phyloP scores from a whole-genome alignment of 345 rosid species.

The Sisymbrium altissimum region DNA sequence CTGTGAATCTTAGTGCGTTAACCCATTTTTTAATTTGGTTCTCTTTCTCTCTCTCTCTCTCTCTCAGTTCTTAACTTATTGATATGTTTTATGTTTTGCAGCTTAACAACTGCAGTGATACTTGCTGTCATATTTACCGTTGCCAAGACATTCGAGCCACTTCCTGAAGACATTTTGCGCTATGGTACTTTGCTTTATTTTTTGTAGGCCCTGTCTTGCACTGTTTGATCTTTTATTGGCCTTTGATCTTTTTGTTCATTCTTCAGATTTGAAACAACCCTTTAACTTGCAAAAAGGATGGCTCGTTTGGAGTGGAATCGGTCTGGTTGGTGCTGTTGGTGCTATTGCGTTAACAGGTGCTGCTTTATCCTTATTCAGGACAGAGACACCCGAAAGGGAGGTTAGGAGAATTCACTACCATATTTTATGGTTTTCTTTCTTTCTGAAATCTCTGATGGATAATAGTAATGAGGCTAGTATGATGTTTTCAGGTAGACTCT shows the following conservation, averaged over 20 bases:
- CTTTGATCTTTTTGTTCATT: not conserved
- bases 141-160: slow-evolving; percentile 68
- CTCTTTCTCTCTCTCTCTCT: no score
- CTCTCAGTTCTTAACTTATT: not conserved
- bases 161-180: slow-evolving; percentile 74
- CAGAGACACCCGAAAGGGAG: slow-evolving; percentile 38
- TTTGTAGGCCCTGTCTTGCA: not conserved
- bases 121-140: slow-evolving; percentile 69
- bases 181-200: slow-evolving; percentile 48
- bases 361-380: slow-evolving; percentile 31
- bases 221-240: not conserved
- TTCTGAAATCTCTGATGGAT: not conserved
- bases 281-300: slow-evolving; percentile 37
- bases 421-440: not conserved
- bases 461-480: slow-evolving; percentile 8
- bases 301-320: slow-evolving; percentile 39
- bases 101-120: slow-evolving; percentile 70
- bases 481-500: slow-evolving; percentile 36
- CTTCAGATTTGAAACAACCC: slow-evolving; percentile 36
- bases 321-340: slow-evolving; percentile 35
- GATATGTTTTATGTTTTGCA: slow-evolving; percentile 30
- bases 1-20: not conserved
- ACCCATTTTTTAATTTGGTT: no score
- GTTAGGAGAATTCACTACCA: slow-evolving; percentile 11
- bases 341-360: slow-evolving; percentile 37